Conservation (phyloP, 2,329 filamentous ascomycete species). For the Verticillium zaregamsianum region DNA sequence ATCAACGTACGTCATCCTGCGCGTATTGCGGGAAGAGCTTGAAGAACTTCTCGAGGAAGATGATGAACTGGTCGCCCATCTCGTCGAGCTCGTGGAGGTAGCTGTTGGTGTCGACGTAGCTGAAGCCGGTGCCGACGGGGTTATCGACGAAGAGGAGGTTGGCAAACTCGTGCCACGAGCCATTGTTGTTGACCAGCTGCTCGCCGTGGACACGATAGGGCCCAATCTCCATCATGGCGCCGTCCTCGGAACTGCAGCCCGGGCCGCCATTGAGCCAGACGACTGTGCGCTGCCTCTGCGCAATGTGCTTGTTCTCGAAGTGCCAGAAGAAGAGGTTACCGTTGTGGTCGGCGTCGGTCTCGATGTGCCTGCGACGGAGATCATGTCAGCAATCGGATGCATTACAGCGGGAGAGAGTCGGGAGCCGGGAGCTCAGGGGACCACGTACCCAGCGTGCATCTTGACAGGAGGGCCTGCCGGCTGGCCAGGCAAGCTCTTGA, state of each 20-base stretch:
- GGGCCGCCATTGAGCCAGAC: constrained; percentile 97
- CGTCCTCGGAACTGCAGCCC: constrained; percentile 96
- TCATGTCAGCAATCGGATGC: constrained; percentile 17
- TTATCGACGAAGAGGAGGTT: constrained; percentile 97
- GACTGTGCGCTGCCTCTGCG: constrained; percentile 83
- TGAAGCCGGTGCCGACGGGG: constrained; percentile 93
- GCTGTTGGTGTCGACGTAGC: constrained; percentile 86
- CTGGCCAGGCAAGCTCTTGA: constrained; percentile 78
- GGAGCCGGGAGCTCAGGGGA: neutral
- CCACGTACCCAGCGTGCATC: constrained; percentile 93
- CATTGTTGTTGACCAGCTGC: constrained; percentile 75
- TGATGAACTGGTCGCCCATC: constrained; percentile 85
- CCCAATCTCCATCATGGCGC: constrained; percentile 91
- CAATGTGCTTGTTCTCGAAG: constrained; percentile 92
- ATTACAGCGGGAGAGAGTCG: neutral
- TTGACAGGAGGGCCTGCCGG: constrained; percentile 74
- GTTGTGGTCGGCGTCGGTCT: constrained; percentile 78
- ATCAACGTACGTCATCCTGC: constrained; percentile 74
- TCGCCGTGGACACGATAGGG: constrained; percentile 80
- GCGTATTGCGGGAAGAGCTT: constrained; percentile 86
- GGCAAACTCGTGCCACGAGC: constrained; percentile 98
- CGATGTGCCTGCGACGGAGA: constrained; percentile 67
- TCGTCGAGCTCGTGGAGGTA: constrained; percentile 80
- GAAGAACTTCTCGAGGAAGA: constrained; percentile 91
- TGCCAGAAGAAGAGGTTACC: constrained; percentile 99